Conservation (phyloP, 2,329 filamentous ascomycete genomes). For the Stachybotrys chlorohalonatus region DNA sequence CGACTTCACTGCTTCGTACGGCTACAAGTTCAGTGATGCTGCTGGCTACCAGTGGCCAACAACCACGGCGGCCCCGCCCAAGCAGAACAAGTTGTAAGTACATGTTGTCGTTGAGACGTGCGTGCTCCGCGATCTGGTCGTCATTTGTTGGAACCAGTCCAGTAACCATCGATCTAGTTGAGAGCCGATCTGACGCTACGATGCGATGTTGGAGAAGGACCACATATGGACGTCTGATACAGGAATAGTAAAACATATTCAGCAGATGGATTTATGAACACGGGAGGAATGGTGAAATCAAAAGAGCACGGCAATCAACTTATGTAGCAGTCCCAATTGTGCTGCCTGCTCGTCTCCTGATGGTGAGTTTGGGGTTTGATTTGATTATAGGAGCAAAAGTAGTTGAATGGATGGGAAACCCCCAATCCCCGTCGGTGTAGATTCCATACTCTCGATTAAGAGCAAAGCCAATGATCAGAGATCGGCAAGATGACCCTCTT, state of each 20-base stretch:
- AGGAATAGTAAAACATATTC: too few relatives aligned
- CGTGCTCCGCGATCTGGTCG: not conserved
- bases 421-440: not conserved
- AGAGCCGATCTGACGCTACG: not conserved
- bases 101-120: slow-evolving; percentile 1
- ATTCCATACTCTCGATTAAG: too few relatives aligned
- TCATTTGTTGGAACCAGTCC: not conserved
- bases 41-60: slow-evolving; percentile 94
- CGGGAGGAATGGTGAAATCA: not conserved
- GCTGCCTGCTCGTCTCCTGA: not conserved
- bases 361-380: not conserved
- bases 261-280: not conserved
- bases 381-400: not conserved
- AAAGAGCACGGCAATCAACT: not conserved
- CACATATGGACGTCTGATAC: too few relatives aligned
- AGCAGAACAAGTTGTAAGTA: slow-evolving; percentile 70
- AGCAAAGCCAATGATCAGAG: too few relatives aligned
- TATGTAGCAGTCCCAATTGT: not conserved
- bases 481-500: too few relatives aligned
- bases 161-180: not conserved
- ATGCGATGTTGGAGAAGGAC: not conserved
- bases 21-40: slow-evolving; percentile 97
- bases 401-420: not conserved
- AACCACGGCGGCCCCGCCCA: slow-evolving; percentile 49
- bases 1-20: slow-evolving; percentile 95